Conservation (phyloP, 164 flowering plant species). For the Warburgia ugandensis region DNA sequence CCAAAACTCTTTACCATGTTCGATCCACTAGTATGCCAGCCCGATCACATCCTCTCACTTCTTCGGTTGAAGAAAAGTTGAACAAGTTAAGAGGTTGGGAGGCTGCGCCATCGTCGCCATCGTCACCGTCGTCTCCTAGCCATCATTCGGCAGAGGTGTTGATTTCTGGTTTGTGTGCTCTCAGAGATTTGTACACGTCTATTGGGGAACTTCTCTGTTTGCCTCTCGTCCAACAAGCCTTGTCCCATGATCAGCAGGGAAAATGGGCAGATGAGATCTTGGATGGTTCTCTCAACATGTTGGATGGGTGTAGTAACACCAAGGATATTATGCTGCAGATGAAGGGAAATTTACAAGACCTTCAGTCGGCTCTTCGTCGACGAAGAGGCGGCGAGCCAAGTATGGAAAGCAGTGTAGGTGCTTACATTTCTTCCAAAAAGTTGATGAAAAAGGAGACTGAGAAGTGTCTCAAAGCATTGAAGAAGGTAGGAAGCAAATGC, state of each 20-base stretch:
- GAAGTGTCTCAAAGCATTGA: neutral
- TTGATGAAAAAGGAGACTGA: neutral
- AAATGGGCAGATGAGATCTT: neutral
- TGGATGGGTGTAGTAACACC: neutral
- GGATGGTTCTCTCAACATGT: neutral
- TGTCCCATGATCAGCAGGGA: neutral
- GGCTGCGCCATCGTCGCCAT: conserved; percentile 3
- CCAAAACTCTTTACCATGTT: too few species aligned
- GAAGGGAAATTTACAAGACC: neutral
- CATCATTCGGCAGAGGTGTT: neutral
- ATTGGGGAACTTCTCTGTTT: neutral
- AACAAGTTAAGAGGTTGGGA: conserved; percentile 13
- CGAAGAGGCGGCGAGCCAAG: neutral
- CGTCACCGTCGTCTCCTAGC: conserved; percentile 3
- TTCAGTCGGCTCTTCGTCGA: neutral
- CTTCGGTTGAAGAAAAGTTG: conserved; percentile 20
- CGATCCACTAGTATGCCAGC: too few species aligned
- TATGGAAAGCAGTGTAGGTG: neutral
- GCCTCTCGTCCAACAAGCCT: neutral
- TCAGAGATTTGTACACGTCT: conserved; percentile 3
- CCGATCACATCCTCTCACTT: too few species aligned
- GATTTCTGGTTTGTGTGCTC: conserved; percentile 3
- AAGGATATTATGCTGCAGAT: neutral
- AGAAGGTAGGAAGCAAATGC: neutral
- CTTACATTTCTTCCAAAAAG: neutral